Base-by-base conservation (phyloP, 805 yeast species). In the Myxozyma vanderwaltii region DNA sequence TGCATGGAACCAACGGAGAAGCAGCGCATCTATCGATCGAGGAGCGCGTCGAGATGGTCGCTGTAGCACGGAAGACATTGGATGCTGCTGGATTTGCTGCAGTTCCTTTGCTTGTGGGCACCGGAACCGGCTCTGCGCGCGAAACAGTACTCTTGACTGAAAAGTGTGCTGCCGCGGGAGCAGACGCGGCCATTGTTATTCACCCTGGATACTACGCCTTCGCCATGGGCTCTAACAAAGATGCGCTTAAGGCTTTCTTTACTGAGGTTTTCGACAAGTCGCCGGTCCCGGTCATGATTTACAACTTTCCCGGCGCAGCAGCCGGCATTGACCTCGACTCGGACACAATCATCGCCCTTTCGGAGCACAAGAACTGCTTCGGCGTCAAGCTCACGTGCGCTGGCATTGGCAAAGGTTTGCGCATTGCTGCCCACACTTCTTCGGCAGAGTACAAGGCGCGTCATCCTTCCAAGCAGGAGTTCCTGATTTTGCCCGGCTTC, bases 181-280 rank as follows among this genome's bases (percentile, higher is more conserved):
- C 74, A 27, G 64, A 65, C 49, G 66, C 63, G 45, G 71, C 69
- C 49, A 57, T 68, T 67, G 69, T 77, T 4, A 72, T 82, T 29
- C 76, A 79, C 15, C 77, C 82, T 19, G 72, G 75, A 51, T 82
- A 82, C 70, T 82, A 77, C 56, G 83, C 83, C 23, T 73, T 76
- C 12, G 67, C 75, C 19, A 75, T 77, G 58, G 61, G 72, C 45
- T 82, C 79, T 65, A 74, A 74, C 47, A 63, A 75, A 5, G 61
- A 73, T 3, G 84, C 82, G 21, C 70, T 81, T 56, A 71, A 75
- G 40, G 79, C 76, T 60, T 78, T 76, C 77, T 77, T 70, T 67
- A 71, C 71, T 12, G 71, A 70, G 24, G 77, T 80, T 23, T 81
- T 82, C 19, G 80, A 79, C 56, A 71, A 68, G 29, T 66, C 77